Base-by-base conservation (phyloP, 1,284 basidiomycete species). In the Pseudozyma flocculosa region DNA sequence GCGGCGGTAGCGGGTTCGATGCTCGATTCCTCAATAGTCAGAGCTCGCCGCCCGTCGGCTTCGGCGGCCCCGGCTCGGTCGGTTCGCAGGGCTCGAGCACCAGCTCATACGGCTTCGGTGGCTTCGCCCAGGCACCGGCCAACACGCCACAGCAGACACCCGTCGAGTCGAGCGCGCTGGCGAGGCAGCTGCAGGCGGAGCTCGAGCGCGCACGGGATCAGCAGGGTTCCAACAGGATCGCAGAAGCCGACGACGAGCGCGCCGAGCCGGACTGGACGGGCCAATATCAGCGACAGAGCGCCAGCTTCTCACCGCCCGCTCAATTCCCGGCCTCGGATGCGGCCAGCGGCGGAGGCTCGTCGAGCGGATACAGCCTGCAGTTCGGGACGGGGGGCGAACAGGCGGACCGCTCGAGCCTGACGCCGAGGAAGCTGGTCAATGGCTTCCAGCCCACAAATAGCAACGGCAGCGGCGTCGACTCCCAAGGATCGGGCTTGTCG, bases 121-220 rank as follows among this genome's bases (percentile, higher is more conserved):
- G 61, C 0, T 62, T 45, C 38, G 56, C 55, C 9, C 50, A 58
- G 9, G 63, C 67, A 4, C 67, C 67, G 0, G 62, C 67, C 17
- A 70, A 70, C 26, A 70, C 67, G 2, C 67, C 67, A 0, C 63
- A 62, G 40, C 59, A 62, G 32, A 70, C 67, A 22, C 67, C 67
- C 10, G 67, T 70, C 14, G 67, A 70, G 30, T 49, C 59, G 4
- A 58, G 54, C 13, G 59, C 54, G 2, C 34, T 66, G 3, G 63
- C 63, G 2, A 41, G 59, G n/a, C 63, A 66, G 39, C 19, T 66
- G 2, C 63, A 66, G 30, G 55, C 58, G n/a, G 63, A 66, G 34
- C 37, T 61, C 15, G 59, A 61, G 26, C 18, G 40, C 3, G 48
- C 48, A 2, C 18, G 52, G 1, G 54, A 66, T 10, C 21, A 19